Conservation (phyloP, 1,284 basidiomycete species). For the Polyporus tsugae region DNA sequence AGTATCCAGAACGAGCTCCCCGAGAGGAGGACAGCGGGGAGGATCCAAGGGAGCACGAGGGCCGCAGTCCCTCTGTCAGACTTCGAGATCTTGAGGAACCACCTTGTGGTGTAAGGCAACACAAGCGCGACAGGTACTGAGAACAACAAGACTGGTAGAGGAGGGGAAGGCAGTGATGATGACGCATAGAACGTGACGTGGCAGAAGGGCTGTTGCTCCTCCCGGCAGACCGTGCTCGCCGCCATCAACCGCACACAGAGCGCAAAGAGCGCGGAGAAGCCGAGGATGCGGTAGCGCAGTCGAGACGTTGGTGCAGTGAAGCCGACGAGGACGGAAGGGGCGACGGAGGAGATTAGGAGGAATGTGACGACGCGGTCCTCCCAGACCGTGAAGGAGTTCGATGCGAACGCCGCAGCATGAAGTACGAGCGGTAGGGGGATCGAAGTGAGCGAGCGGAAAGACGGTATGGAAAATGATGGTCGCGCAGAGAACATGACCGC, state of each 20-base stretch:
- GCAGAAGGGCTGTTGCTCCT: slow-evolving; percentile 93
- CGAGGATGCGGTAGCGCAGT: slow-evolving; percentile 80
- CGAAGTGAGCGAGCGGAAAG: slow-evolving; percentile 42
- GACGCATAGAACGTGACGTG: slow-evolving; percentile 87
- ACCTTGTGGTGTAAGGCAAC: slow-evolving; percentile 66
- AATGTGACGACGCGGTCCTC: slow-evolving; percentile 88
- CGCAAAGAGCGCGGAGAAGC: slow-evolving; percentile 73
- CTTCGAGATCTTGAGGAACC: slow-evolving; percentile 72
- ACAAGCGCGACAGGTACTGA: slow-evolving; percentile 61
- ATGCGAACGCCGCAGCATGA: slow-evolving; percentile 80
- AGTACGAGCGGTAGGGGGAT: slow-evolving; percentile 62
- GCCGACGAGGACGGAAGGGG: slow-evolving; percentile 65
- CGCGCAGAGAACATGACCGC: slow-evolving; percentile 47
- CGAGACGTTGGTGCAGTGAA: slow-evolving; percentile 71
- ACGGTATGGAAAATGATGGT: slow-evolving; percentile 40
- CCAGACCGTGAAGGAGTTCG: slow-evolving; percentile 97
- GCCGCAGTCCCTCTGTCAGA: slow-evolving; percentile 79
- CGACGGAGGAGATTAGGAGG: slow-evolving; percentile 72
- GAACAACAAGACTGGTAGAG: slow-evolving; percentile 62
- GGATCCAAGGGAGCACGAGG: slow-evolving; percentile 65
- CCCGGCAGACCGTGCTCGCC: slow-evolving; percentile 87
- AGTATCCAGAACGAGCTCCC: slow-evolving; percentile 79
- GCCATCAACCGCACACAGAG: slow-evolving; percentile 79
- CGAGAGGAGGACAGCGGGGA: slow-evolving; percentile 65
- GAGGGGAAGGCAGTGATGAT: slow-evolving; percentile 70